Base-by-base conservation (phyloP, 768 basidiomycete genomes). In the Russula virescens region DNA sequence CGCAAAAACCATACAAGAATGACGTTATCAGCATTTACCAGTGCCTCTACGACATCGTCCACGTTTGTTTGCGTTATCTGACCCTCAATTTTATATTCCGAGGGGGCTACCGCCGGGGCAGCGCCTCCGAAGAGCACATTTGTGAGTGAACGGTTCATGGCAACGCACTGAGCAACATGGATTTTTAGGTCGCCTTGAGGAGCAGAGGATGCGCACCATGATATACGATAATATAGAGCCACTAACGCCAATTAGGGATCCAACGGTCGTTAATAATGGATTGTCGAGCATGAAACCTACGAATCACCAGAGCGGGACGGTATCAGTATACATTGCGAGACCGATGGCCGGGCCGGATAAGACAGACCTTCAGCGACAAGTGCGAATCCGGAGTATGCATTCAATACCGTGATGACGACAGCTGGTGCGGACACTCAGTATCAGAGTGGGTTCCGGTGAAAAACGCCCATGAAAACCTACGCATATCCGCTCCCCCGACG, bases 401-500 rank as follows among this genome's bases (percentile, higher is more conserved):
- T 94, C 63, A 94, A 72, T 19, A 94, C 92, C 6, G 91, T 94
- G 51, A 94, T 94, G 5, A 94, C 88, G 35, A 94, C 91, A 55
- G 92, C 90, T 92, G 68, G 21, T 62, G 48, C 46, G 42, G 55
- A 40, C 3, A 51, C 48, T 48, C 61, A 11, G 40, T 8, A 38
- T 31, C 55, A 64, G 18, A 59, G 23, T 43, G 49, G 23, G 50
- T 63, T 23, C 34, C 40, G 3, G 9, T 14, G 10, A 18, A 23
- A 23, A 11, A 21, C 26, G n/a, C 28, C 13, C 19, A 35, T 42
- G 42, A 19, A 7, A 23, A 80, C 89, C 60, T 69, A 92, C 91
- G 92, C 92, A 94, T 94, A 70, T 94, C 92, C 28, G 92, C 92
- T 13, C 92, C 92, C 55, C 92, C 92, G 65, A 94, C 91, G n/a